A percentile compares a stretch with the other conserved stretches of the same genome.
Conservation (phyloP, 2,329 filamentous ascomycete species). For the Aurifilum marmelostoma region DNA sequence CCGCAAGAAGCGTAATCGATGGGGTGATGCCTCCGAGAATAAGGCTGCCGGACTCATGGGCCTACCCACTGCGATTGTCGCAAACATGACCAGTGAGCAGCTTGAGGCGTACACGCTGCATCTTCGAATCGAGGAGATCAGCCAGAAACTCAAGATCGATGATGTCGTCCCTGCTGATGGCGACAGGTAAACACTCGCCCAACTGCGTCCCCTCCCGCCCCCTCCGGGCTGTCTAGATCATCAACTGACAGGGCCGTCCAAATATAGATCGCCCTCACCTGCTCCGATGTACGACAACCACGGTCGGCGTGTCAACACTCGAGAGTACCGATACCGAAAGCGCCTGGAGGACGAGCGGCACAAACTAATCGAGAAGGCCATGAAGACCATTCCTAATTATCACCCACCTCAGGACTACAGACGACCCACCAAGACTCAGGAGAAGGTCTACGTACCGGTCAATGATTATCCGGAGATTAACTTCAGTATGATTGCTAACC, state of each 20-base stretch:
- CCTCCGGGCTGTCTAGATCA: neutral
- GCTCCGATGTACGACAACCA: slow-evolving; percentile 99
- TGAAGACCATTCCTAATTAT: slow-evolving; percentile 99
- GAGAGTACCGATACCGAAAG: slow-evolving; percentile 98
- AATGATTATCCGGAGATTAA: slow-evolving; percentile 99
- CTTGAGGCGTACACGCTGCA: slow-evolving; percentile 96
- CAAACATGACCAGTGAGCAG: slow-evolving; percentile 98
- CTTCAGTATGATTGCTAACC: slow-evolving; percentile 99
- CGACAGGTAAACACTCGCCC: slow-evolving; percentile 72
- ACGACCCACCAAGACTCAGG: slow-evolving; percentile 98
- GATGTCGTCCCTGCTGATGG: slow-evolving; percentile 97
- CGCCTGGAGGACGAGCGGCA: slow-evolving; percentile 97
- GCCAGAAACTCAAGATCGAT: slow-evolving; percentile 98
- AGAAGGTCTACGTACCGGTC: slow-evolving; percentile 99
- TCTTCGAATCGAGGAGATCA: slow-evolving; percentile 97
- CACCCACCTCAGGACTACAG: slow-evolving; percentile 98
- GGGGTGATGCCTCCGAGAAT: slow-evolving; percentile 97
- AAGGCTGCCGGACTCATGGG: slow-evolving; percentile 99
- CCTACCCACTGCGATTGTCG: slow-evolving; percentile 91
- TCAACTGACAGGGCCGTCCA: slow-evolving; percentile 30
- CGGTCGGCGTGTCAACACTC: slow-evolving; percentile 97
- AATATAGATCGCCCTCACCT: slow-evolving; percentile 84
- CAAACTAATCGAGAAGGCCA: slow-evolving; percentile 97
- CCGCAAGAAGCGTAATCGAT: slow-evolving; percentile 98
- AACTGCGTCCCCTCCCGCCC: slow-evolving; percentile 6